Percentiles rank a stretch among this genome's conserved stretches.
These are phyloP conservation scores for Ogataea sp. DNA, from an alignment of 805 yeast species.

Conservation along the genomic window DNA sequence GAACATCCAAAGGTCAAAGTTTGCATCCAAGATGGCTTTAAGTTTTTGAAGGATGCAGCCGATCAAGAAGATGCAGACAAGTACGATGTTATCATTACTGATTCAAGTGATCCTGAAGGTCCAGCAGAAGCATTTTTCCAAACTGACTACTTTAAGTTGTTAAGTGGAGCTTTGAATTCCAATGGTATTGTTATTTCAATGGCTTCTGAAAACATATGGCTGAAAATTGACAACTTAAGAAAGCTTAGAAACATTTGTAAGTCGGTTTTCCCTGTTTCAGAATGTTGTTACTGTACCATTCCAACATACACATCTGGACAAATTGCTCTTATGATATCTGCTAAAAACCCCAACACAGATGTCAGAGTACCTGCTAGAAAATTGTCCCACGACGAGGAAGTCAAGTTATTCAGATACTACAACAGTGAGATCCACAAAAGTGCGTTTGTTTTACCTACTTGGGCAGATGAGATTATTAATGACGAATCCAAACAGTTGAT, in stretches of 20 bases:
- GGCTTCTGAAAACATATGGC: conserved; percentile 79
- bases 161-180: conserved; percentile 52
- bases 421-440: conserved; percentile 58
- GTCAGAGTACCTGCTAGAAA: conserved; percentile 46
- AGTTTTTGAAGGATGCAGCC: conserved; percentile 46
- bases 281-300: conserved; percentile 71
- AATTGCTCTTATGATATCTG: conserved; percentile 68
- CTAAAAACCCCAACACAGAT: conserved; percentile 40
- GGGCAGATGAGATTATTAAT: conserved; percentile 42
- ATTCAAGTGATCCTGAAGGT: conserved; percentile 89
- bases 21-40: conserved; percentile 75
- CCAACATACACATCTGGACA: conserved; percentile 89
- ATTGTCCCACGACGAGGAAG: conserved; percentile 37
- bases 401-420: conserved; percentile 52
- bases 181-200: conserved; percentile 63
- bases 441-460: conserved; percentile 70
- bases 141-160: conserved; percentile 61
- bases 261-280: conserved; percentile 51
- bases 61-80: conserved; percentile 29
- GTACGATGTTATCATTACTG: conserved; percentile 83
- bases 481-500: conserved; percentile 1
- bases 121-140: conserved; percentile 91
- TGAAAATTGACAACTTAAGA: conserved; percentile 46
- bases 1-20: conserved; percentile 59
- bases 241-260: conserved; percentile 39